Evolutionary conservation across 352 stramenopile species (phyloP), one percentile per base, ranked within the genome.

Genomic region (Phytophthora syringae): DNA sequence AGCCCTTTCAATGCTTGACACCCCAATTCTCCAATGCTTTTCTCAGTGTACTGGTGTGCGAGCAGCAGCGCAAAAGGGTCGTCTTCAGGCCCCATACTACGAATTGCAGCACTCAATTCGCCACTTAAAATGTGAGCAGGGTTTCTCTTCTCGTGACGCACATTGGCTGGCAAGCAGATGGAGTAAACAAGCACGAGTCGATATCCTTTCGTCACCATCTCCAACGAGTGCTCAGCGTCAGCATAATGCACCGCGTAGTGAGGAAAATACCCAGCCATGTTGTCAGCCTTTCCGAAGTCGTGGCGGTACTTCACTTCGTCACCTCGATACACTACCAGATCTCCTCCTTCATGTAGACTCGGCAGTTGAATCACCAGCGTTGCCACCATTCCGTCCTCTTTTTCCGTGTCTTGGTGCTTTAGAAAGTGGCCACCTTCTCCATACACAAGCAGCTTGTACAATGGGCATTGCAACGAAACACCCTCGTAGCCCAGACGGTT

Each of bases 381-480:
- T 5, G 65, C 75, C 40, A 82, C 75, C 78, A 81, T 81, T 11
- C 70, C 73, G 11, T 55, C 62, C 48, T 87, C 56, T 32, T 84
- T 84, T 63, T 82, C 78, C 28, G 72, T 85, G 57, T 85, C 75
- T 32, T 73, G 68, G 37, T 82, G 74, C 21, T 67, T 66, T 2
- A 67, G 40, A 40, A 80, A 86, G 34, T 82, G 76, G 18, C 65
- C 66, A 30, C 63, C 74, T 36, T 64, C 12, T 27, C 70, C 75
- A 37, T 84, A 83, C 32, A 84, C 37, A 27, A 84, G 36, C 51
- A 87, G 18, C 70, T 87, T 84, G 63, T 84, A 80, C 51, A 60
- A 32, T 10, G 32, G 12, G 7, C 67, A 55, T 13, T 45, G 44
- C 27, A 68, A 51, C 15, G 52, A 27, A 1, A 63, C 24, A 18